These are phyloP conservation scores for Sonneratia caseolaris DNA, from an alignment of 345 rosid genomes.

Conservation along the genomic window DNA sequence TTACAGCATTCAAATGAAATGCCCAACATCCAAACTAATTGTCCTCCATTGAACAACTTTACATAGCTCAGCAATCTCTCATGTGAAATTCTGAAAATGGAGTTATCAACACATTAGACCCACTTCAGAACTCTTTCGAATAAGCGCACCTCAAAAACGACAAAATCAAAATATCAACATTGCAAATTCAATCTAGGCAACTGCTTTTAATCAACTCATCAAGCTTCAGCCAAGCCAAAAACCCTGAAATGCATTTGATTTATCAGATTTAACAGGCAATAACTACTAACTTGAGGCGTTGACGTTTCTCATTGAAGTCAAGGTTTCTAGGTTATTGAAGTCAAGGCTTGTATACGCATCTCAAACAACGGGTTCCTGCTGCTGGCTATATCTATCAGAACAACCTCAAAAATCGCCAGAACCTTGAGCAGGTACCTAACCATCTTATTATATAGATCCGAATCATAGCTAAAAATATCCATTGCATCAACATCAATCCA, in stretches of 20 bases:
- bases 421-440: conserved; percentile 88
- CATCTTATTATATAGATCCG: conserved; percentile 79
- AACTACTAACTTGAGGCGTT: conserved; percentile 73
- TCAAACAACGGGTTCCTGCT: conserved; percentile 63
- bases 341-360: conserved; percentile 89
- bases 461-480: conserved; percentile 76
- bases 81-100: background rate
- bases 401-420: conserved; percentile 87
- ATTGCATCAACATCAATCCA: conserved; percentile 84
- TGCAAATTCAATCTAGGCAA: background rate
- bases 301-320: conserved; percentile 82
- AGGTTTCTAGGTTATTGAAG: conserved; percentile 61
- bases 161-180: background rate
- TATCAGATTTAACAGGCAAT: background rate
- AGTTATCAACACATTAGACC: background rate
- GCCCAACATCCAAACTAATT: background rate
- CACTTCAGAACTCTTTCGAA: background rate
- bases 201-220: background rate
- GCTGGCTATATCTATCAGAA: conserved; percentile 84
- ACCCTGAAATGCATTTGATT: background rate
- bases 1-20: background rate
- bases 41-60: background rate
- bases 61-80: background rate
- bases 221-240: background rate
- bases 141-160: background rate